Evolutionary conservation across 1,284 basidiomycete genomes (phyloP).

Genomic region (Sporisorium sorghi): DNA sequence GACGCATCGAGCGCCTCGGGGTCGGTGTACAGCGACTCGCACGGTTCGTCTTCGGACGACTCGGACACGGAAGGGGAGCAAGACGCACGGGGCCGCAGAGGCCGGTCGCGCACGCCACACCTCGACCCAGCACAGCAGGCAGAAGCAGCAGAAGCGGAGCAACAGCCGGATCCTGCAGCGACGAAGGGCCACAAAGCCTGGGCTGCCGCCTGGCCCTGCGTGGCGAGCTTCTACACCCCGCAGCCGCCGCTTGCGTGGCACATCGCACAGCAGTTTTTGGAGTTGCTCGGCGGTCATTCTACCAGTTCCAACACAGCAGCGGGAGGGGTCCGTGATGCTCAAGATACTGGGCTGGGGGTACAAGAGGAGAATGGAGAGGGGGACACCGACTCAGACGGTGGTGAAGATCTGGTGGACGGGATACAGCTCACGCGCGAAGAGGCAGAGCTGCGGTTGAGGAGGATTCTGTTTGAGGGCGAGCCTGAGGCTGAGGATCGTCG

Average conservation of each 20-base stretch:
- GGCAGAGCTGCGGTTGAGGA: slow-evolving; percentile 16
- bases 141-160: not conserved
- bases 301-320: not conserved
- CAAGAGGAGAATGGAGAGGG: not conserved
- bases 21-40: not conserved
- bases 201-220: slow-evolving; percentile 19
- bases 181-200: slow-evolving; percentile 23
- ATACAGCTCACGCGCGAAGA: slow-evolving; percentile 28
- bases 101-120: slow-evolving; percentile 3
- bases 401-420: not conserved
- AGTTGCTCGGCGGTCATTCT: slow-evolving; percentile 2
- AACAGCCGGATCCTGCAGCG: not conserved
- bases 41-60: not conserved
- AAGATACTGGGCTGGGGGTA: too few species aligned
- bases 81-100: slow-evolving; percentile 1
- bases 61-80: slow-evolving; percentile 2
- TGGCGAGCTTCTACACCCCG: slow-evolving; percentile 7
- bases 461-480: slow-evolving; percentile 25
- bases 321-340: too few species aligned
- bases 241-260: slow-evolving; percentile 10
- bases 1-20: slow-evolving; percentile 11
- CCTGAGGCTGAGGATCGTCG: not conserved
- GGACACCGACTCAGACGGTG: not conserved
- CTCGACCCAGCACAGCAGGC: not conserved
- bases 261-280: slow-evolving; percentile 19